Evolutionary conservation across 2,329 filamentous ascomycete genomes (phyloP).

Genomic region (Seiridium unicorne): DNA sequence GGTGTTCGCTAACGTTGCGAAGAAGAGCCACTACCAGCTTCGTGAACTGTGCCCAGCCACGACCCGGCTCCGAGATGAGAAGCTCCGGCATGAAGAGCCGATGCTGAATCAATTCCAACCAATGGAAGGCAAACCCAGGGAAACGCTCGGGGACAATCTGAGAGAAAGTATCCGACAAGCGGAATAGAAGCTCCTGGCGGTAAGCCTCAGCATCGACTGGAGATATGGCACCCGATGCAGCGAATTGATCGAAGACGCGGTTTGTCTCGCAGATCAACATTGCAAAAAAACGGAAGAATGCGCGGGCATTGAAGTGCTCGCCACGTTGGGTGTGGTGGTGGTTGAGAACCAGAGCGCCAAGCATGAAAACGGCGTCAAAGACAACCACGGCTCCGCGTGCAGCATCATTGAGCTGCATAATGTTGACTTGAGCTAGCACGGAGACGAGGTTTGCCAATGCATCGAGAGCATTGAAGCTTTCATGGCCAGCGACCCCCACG

Average conservation of each 20-base stretch:
- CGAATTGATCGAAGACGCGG: constrained; percentile 42
- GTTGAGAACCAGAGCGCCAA: constrained; percentile 80
- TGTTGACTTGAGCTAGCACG: constrained; percentile 71
- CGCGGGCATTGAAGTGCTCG: constrained; percentile 80
- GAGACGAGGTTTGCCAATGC: constrained; percentile 79
- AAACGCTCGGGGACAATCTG: constrained; percentile 74
- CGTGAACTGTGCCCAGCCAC: constrained; percentile 75
- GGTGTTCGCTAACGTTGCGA: constrained; percentile 72
- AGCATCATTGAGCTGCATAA: constrained; percentile 56
- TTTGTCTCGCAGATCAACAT: constrained; percentile 75
- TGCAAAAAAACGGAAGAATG: constrained; percentile 89
- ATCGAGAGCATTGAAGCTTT: constrained; percentile 66
- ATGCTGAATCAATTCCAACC: constrained; percentile 81
- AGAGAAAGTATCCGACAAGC: constrained; percentile 68
- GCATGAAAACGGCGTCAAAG: constrained; percentile 72
- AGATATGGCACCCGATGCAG: background rate
- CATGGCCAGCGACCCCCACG: constrained; percentile 55
- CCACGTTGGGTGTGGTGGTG: constrained; percentile 80
- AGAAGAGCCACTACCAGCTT: constrained; percentile 73
- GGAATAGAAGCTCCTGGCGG: constrained; percentile 67
- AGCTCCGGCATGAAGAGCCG: constrained; percentile 80
- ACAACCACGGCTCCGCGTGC: constrained; percentile 66
- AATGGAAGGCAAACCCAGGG: constrained; percentile 81
- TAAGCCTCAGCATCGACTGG: constrained; percentile 47
- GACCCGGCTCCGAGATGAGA: constrained; percentile 63